Percentiles rank a stretch among this genome's conserved stretches.
These are phyloP conservation scores for Speleostelium caveatum DNA, from an alignment of 78 protist genomes.

Conservation along the genomic window DNA sequence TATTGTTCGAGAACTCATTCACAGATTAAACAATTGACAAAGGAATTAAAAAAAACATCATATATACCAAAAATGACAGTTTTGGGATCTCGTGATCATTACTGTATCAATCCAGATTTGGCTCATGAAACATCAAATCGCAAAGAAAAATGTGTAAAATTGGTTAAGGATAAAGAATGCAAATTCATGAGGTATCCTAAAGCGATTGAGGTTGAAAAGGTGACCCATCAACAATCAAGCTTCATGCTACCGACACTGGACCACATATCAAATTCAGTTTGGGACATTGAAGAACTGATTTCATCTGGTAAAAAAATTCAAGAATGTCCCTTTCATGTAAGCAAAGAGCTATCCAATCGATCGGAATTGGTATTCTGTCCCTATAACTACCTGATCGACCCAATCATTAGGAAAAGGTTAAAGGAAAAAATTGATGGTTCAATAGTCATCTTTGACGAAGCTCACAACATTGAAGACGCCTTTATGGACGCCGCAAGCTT, in stretches of 20 bases:
- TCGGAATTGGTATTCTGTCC: slow-evolving; percentile 96
- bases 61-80: slow-evolving; percentile 83
- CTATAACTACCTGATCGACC: slow-evolving; percentile 97
- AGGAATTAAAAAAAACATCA: slow-evolving; percentile 89
- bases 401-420: slow-evolving; percentile 43
- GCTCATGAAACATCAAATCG: neutral
- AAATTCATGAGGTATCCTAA: neutral
- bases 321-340: slow-evolving; percentile 95
- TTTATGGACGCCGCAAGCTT: slow-evolving; percentile 50
- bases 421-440: slow-evolving; percentile 15
- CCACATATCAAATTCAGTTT: too few relatives aligned
- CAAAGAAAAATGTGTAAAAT: slow-evolving; percentile 26
- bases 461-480: slow-evolving; percentile 85
- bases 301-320: slow-evolving; percentile 14
- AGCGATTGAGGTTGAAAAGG: neutral
- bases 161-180: slow-evolving; percentile 15
- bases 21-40: slow-evolving; percentile 96
- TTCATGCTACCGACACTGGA: too few relatives aligned
- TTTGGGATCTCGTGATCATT: slow-evolving; percentile 92
- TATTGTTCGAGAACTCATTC: slow-evolving; percentile 97
- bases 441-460: slow-evolving; percentile 93
- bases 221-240: too few relatives aligned
- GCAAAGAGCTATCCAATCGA: slow-evolving; percentile 26
- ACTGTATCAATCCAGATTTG: slow-evolving; percentile 92
- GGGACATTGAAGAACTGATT: slow-evolving; percentile 94